Evolutionary conservation across 2,329 filamentous ascomycete species (phyloP).

Genomic region (Fusarium mundagurra): DNA sequence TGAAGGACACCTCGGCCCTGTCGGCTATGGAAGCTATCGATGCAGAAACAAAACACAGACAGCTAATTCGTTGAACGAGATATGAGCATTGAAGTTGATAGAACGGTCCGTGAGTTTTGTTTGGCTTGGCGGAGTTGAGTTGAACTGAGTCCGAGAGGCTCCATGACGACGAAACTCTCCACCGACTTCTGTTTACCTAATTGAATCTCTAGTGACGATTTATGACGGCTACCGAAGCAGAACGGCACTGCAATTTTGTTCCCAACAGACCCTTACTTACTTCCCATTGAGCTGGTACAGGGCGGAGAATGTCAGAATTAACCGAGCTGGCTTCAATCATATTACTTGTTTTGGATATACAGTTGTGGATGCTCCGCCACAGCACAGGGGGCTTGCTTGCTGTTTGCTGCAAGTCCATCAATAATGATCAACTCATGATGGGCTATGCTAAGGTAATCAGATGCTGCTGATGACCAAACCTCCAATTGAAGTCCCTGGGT

Average conservation of each 20-base stretch:
- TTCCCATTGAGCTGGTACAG: conserved; percentile 13
- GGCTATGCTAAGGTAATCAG: conserved; percentile 18
- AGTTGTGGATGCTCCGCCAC: conserved; percentile 24
- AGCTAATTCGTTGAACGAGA: conserved; percentile 8
- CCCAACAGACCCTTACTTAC: background rate
- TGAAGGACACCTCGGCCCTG: background rate
- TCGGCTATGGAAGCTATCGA: background rate
- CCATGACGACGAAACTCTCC: background rate
- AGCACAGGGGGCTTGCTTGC: conserved; percentile 25
- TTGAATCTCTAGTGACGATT: background rate
- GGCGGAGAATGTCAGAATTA: conserved; percentile 16
- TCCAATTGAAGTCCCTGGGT: conserved; percentile 20
- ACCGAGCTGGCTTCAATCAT: conserved; percentile 5
- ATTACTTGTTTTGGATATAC: conserved; percentile 25
- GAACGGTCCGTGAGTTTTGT: background rate
- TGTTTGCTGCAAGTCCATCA: background rate
- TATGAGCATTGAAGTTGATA: background rate
- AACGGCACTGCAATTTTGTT: conserved; percentile 21
- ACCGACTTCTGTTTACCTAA: conserved; percentile 14
- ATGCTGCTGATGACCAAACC: background rate
- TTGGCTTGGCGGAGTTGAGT: background rate
- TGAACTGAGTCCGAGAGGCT: background rate
- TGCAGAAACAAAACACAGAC: conserved; percentile 19
- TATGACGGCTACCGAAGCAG: background rate
- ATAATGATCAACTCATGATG: conserved; percentile 1